Percentiles rank a stretch among this genome's conserved stretches.
These are phyloP conservation scores for Tremella fuciformis DNA, from an alignment of 768 basidiomycete species.

Conservation along the genomic window DNA sequence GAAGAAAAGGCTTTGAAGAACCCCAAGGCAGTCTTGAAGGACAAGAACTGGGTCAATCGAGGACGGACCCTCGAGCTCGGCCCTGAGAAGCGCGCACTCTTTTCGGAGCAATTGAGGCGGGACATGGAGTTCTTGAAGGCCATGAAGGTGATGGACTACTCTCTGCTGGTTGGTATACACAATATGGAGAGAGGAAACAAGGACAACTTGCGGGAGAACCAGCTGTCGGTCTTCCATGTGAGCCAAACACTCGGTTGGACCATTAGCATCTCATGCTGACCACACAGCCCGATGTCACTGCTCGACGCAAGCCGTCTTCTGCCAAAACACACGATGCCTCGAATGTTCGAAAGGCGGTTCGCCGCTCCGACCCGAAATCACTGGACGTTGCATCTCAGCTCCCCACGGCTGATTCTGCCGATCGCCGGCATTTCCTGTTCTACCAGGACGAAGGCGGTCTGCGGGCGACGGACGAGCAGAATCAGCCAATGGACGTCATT, in stretches of 20 bases:
- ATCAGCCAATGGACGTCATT: constrained; percentile 69
- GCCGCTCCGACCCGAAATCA: constrained; percentile 72
- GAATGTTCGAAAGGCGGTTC: constrained; percentile 80
- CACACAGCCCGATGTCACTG: constrained; percentile 65
- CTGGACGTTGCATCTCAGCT: constrained; percentile 60
- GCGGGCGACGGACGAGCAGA: constrained; percentile 81
- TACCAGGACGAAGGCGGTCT: constrained; percentile 96
- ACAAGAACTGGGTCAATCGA: constrained; percentile 91
- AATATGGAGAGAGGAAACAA: constrained; percentile 83
- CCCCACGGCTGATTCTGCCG: constrained; percentile 62
- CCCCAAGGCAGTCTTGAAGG: constrained; percentile 86
- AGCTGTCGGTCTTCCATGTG: constrained; percentile 87
- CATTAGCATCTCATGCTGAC: constrained; percentile 5
- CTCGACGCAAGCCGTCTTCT: constrained; percentile 63
- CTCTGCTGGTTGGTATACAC: constrained; percentile 89
- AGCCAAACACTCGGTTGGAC: constrained; percentile 46
- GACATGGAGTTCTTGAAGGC: constrained; percentile 81
- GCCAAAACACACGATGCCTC: constrained; percentile 68
- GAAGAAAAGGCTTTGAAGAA: constrained; percentile 76
- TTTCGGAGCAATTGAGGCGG: constrained; percentile 84
- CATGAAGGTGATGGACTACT: constrained; percentile 94
- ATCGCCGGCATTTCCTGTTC: constrained; percentile 73
- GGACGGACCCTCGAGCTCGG: constrained; percentile 78
- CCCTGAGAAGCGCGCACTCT: constrained; percentile 85
- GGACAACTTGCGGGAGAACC: constrained; percentile 86